A percentile compares a stretch with the other conserved stretches of the same genome.
phyloP scores from a whole-genome alignment of 2,329 filamentous ascomycete genomes.

The Colletotrichum nymphaeae region DNA sequence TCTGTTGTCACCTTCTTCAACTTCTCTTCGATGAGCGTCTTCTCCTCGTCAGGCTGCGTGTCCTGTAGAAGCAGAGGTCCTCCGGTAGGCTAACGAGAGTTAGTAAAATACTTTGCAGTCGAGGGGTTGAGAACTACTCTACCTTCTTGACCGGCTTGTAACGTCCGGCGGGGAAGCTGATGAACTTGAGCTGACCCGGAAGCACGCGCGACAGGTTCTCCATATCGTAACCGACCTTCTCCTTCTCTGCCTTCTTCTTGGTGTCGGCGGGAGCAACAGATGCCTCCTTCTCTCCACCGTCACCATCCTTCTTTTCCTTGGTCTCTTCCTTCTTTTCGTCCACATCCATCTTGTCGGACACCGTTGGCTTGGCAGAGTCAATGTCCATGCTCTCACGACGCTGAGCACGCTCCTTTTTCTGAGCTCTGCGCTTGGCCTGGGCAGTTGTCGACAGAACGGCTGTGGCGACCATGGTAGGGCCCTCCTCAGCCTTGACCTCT shows the following conservation, averaged over 20 bases:
- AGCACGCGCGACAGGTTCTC: constrained; percentile 98
- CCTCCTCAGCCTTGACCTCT: constrained; percentile 94
- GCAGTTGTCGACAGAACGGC: constrained; percentile 96
- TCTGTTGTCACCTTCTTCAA: constrained; percentile 82
- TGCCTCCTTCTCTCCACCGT: constrained; percentile 62
- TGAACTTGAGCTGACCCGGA: constrained; percentile 92
- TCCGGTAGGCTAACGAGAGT: constrained; percentile 79
- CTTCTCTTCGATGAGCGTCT: constrained; percentile 89
- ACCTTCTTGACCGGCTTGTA: constrained; percentile 94
- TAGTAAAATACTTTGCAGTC: constrained; percentile 51
- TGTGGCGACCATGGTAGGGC: constrained; percentile 92
- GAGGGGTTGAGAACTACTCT: constrained; percentile 43
- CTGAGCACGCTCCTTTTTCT: constrained; percentile 92
- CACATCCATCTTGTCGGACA: constrained; percentile 87
- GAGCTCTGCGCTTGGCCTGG: constrained; percentile 93
- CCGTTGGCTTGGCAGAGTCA: constrained; percentile 75
- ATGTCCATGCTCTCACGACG: constrained; percentile 96
- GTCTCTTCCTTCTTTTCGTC: constrained; percentile 73
- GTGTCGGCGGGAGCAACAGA: constrained; percentile 60
- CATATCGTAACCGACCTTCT: constrained; percentile 95
- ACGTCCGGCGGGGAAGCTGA: constrained; percentile 89
- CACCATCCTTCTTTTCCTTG: constrained; percentile 71
- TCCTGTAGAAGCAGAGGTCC: constrained; percentile 93
- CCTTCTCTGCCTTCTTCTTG: constrained; percentile 94
- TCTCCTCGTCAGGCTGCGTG: constrained; percentile 80